A percentile compares a stretch with the other conserved stretches of the same genome.
Conservation (phyloP, 2,329 filamentous ascomycete genomes). For the Fusarium sp. region DNA sequence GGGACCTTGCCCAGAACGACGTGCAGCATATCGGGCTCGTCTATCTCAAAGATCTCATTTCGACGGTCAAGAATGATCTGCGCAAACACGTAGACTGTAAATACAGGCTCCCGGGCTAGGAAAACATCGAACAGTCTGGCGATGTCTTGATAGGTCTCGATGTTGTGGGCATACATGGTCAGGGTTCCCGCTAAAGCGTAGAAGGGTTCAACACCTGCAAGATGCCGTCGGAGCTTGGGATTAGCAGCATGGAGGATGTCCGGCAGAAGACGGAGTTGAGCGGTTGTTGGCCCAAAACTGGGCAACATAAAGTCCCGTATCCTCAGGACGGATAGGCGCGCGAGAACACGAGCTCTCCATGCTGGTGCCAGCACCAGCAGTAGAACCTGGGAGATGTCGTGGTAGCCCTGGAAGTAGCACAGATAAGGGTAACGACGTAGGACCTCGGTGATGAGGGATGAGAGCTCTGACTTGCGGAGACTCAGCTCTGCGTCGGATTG, state of each 20-base stretch:
- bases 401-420: constrained; percentile 97
- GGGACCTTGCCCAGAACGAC: constrained; percentile 89
- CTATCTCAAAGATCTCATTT: constrained; percentile 87
- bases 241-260: constrained; percentile 81
- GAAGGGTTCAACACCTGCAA: constrained; percentile 84
- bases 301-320: constrained; percentile 99
- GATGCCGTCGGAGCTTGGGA: constrained; percentile 74
- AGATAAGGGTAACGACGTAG: constrained; percentile 84
- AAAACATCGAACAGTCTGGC: constrained; percentile 92
- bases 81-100: constrained; percentile 91
- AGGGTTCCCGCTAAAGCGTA: constrained; percentile 94
- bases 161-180: constrained; percentile 96
- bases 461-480: constrained; percentile 79
- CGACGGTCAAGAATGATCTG: constrained; percentile 85
- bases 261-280: constrained; percentile 88
- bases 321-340: constrained; percentile 86
- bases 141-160: constrained; percentile 89
- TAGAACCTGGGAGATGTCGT: constrained; percentile 97
- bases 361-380: constrained; percentile 80
- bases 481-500: constrained; percentile 75
- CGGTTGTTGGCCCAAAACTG: constrained; percentile 79
- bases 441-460: constrained; percentile 80
- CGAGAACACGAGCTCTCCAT: constrained; percentile 70
- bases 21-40: constrained; percentile 94
- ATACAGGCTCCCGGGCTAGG: constrained; percentile 85